Evolutionary conservation across 257 asterid species (phyloP).

Genomic region (Solanum microdontum): DNA sequence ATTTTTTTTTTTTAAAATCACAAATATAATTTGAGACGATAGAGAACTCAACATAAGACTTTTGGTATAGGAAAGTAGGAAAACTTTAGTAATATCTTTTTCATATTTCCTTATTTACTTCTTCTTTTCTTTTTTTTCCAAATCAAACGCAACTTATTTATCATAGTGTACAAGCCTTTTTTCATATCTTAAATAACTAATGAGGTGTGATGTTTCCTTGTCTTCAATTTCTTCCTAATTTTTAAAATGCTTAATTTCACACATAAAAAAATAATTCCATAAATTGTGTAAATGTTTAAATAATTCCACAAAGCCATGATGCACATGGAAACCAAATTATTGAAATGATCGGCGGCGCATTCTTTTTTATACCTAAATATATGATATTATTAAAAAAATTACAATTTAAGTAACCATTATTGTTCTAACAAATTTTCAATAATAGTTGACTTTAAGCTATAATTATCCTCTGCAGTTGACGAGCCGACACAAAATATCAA

Average conservation of each 20-base stretch:
- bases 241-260: neutral
- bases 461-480: neutral
- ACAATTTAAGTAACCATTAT: neutral
- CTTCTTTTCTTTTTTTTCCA: neutral
- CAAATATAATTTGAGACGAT: neutral
- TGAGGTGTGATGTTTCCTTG: neutral
- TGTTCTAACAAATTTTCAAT: neutral
- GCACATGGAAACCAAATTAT: conserved; percentile 7
- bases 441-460: neutral
- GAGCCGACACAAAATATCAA: neutral
- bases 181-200: neutral
- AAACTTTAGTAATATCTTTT: neutral
- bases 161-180: neutral
- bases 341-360: conserved; percentile 1
- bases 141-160: neutral
- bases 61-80: neutral
- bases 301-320: neutral
- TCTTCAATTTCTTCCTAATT: neutral
- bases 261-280: neutral
- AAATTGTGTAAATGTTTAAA: neutral
- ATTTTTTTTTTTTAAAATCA: neutral
- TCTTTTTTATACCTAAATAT: neutral
- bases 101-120: neutral
- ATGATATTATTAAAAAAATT: neutral
- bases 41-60: neutral